Evolutionary conservation across 306 rosid genomes (phyloP).

Genomic region (Inga laurina): DNA sequence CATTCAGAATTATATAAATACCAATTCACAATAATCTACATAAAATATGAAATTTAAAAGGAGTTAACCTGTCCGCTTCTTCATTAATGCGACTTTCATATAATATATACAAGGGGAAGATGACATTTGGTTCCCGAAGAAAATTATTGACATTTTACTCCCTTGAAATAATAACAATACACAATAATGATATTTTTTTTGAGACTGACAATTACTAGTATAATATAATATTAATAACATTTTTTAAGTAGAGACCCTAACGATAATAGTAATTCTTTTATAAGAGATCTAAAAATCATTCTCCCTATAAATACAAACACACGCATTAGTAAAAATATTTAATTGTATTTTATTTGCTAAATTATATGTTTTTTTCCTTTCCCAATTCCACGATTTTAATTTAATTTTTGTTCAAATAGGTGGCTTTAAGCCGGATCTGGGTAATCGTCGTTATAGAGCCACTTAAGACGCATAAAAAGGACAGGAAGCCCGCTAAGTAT

Average conservation of each 20-base stretch:
- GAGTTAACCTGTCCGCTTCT: not conserved
- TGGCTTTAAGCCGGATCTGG: not conserved
- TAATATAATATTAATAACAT: too few relatives aligned
- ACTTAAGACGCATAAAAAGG: not conserved
- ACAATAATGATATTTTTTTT: too few relatives aligned
- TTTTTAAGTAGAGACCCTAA: not conserved
- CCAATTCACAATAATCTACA: not conserved
- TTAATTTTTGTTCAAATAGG: too few relatives aligned
- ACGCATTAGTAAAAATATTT: too few relatives aligned
- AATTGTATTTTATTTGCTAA: too few relatives aligned
- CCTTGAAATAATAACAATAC: not conserved
- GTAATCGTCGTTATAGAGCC: not conserved
- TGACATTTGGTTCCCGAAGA: not conserved
- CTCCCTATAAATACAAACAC: too few relatives aligned
- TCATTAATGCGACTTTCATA: not conserved
- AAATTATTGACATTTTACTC: not conserved
- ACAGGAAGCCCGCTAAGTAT: not conserved
- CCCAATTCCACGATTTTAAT: too few relatives aligned
- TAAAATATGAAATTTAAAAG: not conserved
- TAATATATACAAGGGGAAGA: not conserved
- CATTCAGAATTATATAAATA: not conserved
- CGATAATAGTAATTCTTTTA: too few relatives aligned
- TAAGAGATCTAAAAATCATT: not conserved
- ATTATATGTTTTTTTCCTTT: too few relatives aligned
- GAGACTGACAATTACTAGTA: not conserved